Percentiles rank a stretch among this genome's conserved stretches.
Conservation (phyloP, 2,329 filamentous ascomycete species). For the Neofusicoccum umdonicola region DNA sequence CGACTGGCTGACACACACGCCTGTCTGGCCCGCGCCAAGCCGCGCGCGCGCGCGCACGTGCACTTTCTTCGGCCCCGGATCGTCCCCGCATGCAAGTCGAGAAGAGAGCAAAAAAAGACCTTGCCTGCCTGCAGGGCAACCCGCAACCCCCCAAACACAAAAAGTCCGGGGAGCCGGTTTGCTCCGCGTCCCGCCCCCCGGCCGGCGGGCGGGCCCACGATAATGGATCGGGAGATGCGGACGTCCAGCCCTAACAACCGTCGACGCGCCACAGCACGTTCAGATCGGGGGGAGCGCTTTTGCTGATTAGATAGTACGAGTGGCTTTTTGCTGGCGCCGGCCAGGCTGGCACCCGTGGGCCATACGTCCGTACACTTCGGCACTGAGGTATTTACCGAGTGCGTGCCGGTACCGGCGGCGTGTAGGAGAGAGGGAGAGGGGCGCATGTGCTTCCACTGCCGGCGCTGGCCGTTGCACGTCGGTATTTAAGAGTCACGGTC, state of each 20-base stretch:
- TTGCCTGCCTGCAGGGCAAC: no score
- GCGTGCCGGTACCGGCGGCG: not conserved
- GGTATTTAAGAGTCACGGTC: not conserved
- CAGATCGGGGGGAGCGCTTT: no score
- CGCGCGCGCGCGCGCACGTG: not conserved
- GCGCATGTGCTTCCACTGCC: not conserved
- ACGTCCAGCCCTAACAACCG: no score
- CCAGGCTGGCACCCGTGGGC: not conserved
- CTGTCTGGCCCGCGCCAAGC: not conserved
- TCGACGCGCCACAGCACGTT: no score
- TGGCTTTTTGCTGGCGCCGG: not conserved
- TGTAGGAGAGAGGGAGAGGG: not conserved
- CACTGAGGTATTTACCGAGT: not conserved
- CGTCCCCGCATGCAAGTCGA: not conserved
- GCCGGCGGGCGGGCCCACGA: no score
- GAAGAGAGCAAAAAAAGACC: not conserved
- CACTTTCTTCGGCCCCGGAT: constrained; percentile 15
- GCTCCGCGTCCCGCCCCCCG: not conserved
- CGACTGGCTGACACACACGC: no score
- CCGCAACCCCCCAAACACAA: not conserved
- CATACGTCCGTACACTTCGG: not conserved
- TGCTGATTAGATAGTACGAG: not conserved
- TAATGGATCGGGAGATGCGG: no score
- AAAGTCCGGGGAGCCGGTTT: not conserved
- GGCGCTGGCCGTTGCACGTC: not conserved